Evolutionary conservation across 768 basidiomycete species (phyloP).

Genomic region (Tricholoma hemisulphureum): DNA sequence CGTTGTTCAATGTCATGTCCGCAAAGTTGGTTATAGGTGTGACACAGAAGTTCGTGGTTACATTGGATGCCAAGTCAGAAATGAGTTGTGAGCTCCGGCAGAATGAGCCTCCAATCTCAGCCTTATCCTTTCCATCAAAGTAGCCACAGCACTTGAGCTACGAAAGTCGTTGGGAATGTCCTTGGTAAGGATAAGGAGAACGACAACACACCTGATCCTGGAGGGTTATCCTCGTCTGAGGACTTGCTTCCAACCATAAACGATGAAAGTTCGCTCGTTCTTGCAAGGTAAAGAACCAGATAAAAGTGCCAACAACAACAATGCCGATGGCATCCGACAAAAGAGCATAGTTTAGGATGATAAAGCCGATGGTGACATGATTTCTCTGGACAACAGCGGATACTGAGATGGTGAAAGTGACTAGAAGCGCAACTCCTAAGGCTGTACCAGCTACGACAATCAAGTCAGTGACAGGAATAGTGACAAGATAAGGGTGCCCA

Average conservation of each 20-base stretch:
- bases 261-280: constrained; percentile 67
- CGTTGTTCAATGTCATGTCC: constrained; percentile 72
- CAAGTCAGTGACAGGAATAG: neutral
- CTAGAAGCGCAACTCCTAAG: constrained; percentile 62
- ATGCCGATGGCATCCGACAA: constrained; percentile 61
- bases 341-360: constrained; percentile 75
- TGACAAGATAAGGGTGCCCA: constrained; percentile 29
- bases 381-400: constrained; percentile 68
- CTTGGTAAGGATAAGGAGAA: neutral
- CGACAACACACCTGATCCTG: constrained; percentile 66
- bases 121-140: constrained; percentile 60
- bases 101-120: constrained; percentile 60
- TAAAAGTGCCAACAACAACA: constrained; percentile 61
- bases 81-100: constrained; percentile 49
- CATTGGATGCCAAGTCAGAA: constrained; percentile 37
- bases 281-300: constrained; percentile 81
- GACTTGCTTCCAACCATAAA: constrained; percentile 49
- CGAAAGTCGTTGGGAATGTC: neutral
- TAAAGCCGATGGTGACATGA: constrained; percentile 66
- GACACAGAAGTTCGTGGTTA: constrained; percentile 63
- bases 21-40: constrained; percentile 64
- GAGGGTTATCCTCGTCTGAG: constrained; percentile 49
- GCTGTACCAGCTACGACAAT: constrained; percentile 58
- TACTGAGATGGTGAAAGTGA: constrained; percentile 71
- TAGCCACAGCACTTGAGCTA: constrained; percentile 88